Conservation (phyloP, 306 rosid species). For the Malus asiatica region DNA sequence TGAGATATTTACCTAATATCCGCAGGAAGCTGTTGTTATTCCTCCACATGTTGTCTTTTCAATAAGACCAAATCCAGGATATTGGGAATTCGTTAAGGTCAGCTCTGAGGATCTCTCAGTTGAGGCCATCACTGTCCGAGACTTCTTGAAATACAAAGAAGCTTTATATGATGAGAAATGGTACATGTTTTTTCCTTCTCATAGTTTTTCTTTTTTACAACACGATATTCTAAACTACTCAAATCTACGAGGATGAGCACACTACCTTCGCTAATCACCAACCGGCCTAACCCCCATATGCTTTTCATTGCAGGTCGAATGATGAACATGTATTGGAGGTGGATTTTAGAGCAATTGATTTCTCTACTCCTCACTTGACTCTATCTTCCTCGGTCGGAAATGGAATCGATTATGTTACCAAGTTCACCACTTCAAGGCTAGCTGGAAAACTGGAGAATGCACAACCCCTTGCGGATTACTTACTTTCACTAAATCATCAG, state of each 20-base stretch:
- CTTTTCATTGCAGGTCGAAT: constrained; percentile 47
- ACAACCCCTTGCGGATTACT: constrained; percentile 78
- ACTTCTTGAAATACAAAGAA: too few relatives aligned
- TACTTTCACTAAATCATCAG: constrained; percentile 41
- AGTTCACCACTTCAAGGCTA: constrained; percentile 46
- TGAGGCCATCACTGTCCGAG: too few relatives aligned
- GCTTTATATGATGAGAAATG: too few relatives aligned
- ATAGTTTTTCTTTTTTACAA: not conserved
- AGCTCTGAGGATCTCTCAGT: constrained; percentile 32
- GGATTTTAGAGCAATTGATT: constrained; percentile 71
- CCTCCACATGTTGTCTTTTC: too few relatives aligned
- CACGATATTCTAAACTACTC: not conserved
- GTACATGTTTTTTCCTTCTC: too few relatives aligned
- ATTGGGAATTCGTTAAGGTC: constrained; percentile 73
- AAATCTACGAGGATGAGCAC: not conserved
- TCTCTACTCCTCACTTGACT: constrained; percentile 48
- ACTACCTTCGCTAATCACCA: too few relatives aligned
- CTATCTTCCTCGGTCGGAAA: constrained; percentile 82
- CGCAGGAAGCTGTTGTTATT: too few relatives aligned
- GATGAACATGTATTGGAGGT: constrained; percentile 82
- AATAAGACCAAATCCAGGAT: constrained; percentile 66
- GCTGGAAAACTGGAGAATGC: constrained; percentile 45
- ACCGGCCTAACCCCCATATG: not conserved
- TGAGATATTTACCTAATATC: too few relatives aligned
- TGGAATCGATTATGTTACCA: constrained; percentile 51